Evolutionary conservation across 2,329 filamentous ascomycete genomes (phyloP).

Genomic region (Dactylonectria estremocensis): DNA sequence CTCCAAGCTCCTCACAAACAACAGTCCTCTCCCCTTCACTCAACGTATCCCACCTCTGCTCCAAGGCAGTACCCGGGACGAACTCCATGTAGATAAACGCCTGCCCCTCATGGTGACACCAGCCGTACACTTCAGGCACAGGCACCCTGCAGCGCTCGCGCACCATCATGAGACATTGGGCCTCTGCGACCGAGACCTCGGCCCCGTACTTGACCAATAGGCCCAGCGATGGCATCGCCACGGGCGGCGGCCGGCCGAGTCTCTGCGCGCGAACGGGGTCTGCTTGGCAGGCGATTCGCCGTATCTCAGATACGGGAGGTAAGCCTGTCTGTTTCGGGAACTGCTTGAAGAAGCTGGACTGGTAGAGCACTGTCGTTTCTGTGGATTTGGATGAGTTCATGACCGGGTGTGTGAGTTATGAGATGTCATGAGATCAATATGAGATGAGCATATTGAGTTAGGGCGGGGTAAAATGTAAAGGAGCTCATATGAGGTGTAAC

Average conservation of each 20-base stretch:
- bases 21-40: slow-evolving; percentile 39
- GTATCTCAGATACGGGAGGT: neutral
- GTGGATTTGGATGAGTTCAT: neutral
- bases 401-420: neutral
- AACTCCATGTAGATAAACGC: slow-evolving; percentile 48
- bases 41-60: slow-evolving; percentile 36
- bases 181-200: slow-evolving; percentile 49
- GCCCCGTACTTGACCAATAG: slow-evolving; percentile 55
- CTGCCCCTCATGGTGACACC: slow-evolving; percentile 38
- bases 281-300: neutral
- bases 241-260: slow-evolving; percentile 47
- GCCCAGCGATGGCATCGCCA: slow-evolving; percentile 51
- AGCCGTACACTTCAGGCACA: slow-evolving; percentile 55
- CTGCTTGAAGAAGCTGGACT: neutral
- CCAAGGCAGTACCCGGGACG: slow-evolving; percentile 41
- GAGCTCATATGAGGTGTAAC: neutral
- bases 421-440: neutral
- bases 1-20: slow-evolving; percentile 51
- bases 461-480: neutral
- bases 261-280: slow-evolving; percentile 2
- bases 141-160: slow-evolving; percentile 41
- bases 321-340: neutral
- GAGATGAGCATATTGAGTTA: neutral
- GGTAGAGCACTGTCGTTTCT: neutral
- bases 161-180: slow-evolving; percentile 49